A percentile compares a stretch with the other conserved stretches of the same genome.
These are phyloP conservation scores for Pseudocercospora fijiensis DNA, from an alignment of 2,329 filamentous ascomycete species.

Conservation along the genomic window DNA sequence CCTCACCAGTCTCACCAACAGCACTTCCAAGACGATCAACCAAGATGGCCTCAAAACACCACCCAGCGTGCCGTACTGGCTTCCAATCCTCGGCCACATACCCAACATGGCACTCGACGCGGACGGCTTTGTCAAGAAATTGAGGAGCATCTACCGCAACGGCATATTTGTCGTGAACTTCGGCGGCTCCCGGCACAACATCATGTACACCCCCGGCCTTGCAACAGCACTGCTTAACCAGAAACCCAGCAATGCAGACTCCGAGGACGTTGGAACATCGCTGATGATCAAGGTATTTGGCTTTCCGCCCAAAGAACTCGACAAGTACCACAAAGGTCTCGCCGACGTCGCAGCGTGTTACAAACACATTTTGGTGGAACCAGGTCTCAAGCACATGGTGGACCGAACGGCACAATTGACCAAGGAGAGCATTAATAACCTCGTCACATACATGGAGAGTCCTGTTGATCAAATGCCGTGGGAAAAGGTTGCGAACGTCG, in stretches of 20 bases:
- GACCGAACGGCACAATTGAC: conserved; percentile 41
- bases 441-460: conserved; percentile 60
- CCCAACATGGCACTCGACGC: conserved; percentile 50
- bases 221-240: conserved; percentile 44
- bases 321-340: conserved; percentile 39
- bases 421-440: conserved; percentile 51
- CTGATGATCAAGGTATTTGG: conserved; percentile 44
- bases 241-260: conserved; percentile 36
- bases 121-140: conserved; percentile 45
- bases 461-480: conserved; percentile 62
- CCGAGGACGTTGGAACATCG: conserved; percentile 30
- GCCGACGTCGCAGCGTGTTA: conserved; percentile 38
- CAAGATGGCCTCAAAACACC: conserved; percentile 29
- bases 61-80: conserved; percentile 56
- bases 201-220: conserved; percentile 52
- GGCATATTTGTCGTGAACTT: conserved; percentile 52
- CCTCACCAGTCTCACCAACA: conserved; percentile 21
- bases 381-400: conserved; percentile 47
- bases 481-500: conserved; percentile 56
- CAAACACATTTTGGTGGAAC: conserved; percentile 50
- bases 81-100: conserved; percentile 58
- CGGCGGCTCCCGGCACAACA: conserved; percentile 51
- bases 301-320: conserved; percentile 39
- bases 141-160: conserved; percentile 42
- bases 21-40: conserved; percentile 14